Evolutionary conservation across 108 stramenopile genomes (phyloP).

Genomic region (Pseudonitzschia multistriata): DNA sequence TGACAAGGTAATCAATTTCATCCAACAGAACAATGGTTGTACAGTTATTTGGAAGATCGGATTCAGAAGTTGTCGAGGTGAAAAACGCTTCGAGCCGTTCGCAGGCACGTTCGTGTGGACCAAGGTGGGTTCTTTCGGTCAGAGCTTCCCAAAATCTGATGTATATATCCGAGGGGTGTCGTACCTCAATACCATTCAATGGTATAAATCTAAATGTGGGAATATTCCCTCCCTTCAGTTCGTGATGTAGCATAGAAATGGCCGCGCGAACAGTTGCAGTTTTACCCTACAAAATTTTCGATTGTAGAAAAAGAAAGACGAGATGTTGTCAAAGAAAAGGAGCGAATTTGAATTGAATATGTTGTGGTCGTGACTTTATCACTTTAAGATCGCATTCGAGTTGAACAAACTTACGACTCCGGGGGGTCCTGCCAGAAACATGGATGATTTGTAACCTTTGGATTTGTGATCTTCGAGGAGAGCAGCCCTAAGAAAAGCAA

Average conservation of each 20-base stretch:
- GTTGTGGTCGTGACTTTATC: not conserved
- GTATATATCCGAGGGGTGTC: constrained; percentile 80
- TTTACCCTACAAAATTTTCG: constrained; percentile 34
- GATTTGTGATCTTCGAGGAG: constrained; percentile 41
- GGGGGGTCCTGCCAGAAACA: constrained; percentile 83
- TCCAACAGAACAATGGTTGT: constrained; percentile 85
- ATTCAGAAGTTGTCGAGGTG: constrained; percentile 11
- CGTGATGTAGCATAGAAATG: constrained; percentile 50
- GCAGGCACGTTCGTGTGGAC: constrained; percentile 55
- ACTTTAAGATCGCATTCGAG: not conserved
- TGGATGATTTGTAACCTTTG: constrained; percentile 38
- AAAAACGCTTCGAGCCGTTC: constrained; percentile 63
- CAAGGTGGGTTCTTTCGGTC: constrained; percentile 47
- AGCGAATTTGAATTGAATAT: not conserved
- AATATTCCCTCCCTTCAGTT: constrained; percentile 55
- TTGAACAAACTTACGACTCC: constrained; percentile 52
- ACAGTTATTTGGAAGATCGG: constrained; percentile 9
- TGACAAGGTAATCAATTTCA: constrained; percentile 97
- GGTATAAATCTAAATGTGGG: constrained; percentile 71
- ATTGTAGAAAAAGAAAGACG: not conserved
- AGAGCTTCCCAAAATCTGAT: constrained; percentile 76
- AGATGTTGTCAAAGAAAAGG: not conserved
- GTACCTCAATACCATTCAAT: constrained; percentile 88
- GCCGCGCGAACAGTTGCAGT: constrained; percentile 75
- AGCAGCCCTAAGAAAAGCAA: constrained; percentile 57